Conservation (phyloP, 2,329 filamentous ascomycete species). For the Colletotrichum sp. region DNA sequence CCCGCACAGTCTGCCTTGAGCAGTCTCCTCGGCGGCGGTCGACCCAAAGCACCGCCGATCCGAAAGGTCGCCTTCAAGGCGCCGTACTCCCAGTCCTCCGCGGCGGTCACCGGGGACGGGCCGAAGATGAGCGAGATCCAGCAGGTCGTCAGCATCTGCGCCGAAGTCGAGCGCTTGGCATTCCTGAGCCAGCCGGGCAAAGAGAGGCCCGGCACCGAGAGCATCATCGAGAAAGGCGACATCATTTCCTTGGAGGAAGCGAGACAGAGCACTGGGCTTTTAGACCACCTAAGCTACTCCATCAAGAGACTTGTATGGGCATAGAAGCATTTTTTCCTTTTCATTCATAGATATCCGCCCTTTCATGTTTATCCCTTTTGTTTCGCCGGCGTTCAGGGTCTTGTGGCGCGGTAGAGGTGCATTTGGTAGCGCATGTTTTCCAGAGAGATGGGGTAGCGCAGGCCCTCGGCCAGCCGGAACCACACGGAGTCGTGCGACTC, state of each 20-base stretch:
- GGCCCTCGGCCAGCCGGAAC: slow-evolving; percentile 74
- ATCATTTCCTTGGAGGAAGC: slow-evolving; percentile 88
- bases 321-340: slow-evolving; percentile 26
- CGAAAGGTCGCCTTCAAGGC: slow-evolving; percentile 62
- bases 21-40: slow-evolving; percentile 44
- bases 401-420: slow-evolving; percentile 70
- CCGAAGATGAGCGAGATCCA: slow-evolving; percentile 58
- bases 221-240: slow-evolving; percentile 63
- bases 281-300: slow-evolving; percentile 88
- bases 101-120: slow-evolving; percentile 55
- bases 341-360: neutral
- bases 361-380: neutral
- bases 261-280: slow-evolving; percentile 81
- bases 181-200: slow-evolving; percentile 48
- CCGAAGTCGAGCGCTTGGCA: slow-evolving; percentile 76
- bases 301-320: slow-evolving; percentile 95
- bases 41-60: slow-evolving; percentile 34
- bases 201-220: slow-evolving; percentile 45
- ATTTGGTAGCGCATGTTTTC: slow-evolving; percentile 97
- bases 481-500: slow-evolving; percentile 79
- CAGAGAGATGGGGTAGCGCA: slow-evolving; percentile 83
- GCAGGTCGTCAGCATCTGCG: slow-evolving; percentile 69
- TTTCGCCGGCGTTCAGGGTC: neutral
- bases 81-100: slow-evolving; percentile 57
- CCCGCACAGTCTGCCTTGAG: slow-evolving; percentile 38